Evolutionary conservation across 2,329 filamentous ascomycete species (phyloP), one percentile per base, ranked within the genome.

Genomic region (Aspergillus puulaauensis): DNA sequence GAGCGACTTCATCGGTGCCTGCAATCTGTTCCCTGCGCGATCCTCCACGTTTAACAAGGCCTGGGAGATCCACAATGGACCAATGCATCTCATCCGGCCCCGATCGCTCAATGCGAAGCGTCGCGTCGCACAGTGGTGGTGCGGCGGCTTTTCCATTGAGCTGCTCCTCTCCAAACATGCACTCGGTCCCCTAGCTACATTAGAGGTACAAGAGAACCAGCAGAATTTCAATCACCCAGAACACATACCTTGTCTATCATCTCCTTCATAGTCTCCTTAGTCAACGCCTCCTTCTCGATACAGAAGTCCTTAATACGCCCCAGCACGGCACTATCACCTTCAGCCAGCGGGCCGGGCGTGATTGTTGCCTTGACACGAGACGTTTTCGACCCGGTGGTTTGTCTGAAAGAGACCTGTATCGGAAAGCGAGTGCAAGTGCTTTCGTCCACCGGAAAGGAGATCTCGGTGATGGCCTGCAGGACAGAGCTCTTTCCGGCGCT

Each of bases 41-140:
- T 14, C 15, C 43, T 24, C 43, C 43, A 0, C 24, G 21, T 6
- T 80, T 77, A 27, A 86, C 81, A 1, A 88, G 73, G 2, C 85
- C 84, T 0, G 85, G 85, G 35, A 88, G 74, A 68, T 88, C 85
- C 7, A 87, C 83, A 1, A 87, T 76, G 0, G 83, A 87, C 44
- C 88, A 70, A 15, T 87, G 77, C 1, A 83, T 83, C 74, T 83
- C 81, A 11, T 84, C 80, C 0, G 84, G 83, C 0, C 85, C 84
- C 11, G 77, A 79, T 66, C 86, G 80, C 63, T 87, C 84, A 0
- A 87, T 79, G 1, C 84, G 80, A 6, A 87, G 77, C 7, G 35
- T 31, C 19, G 43, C 43, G 21, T 45, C 43, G 24, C 19, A 45
- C 19, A 45, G 43, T 31, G 27, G 27, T 31, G 27, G 27, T 9